Conservation (phyloP, 306 rosid species). For the Aeschynomene evenia region DNA sequence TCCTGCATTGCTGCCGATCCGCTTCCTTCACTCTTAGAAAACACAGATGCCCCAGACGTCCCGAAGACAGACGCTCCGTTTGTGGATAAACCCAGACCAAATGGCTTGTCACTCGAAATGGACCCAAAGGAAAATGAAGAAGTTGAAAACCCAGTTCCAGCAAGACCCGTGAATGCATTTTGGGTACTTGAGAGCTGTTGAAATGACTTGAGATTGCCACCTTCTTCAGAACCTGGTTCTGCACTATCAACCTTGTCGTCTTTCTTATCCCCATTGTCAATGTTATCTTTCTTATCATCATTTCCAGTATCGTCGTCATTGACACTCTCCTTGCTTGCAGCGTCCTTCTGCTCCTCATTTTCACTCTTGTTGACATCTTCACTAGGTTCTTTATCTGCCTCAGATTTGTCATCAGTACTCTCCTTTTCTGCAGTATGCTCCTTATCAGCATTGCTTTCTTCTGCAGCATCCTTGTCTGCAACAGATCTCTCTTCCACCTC, state of each 20-base stretch:
- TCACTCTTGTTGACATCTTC: constrained; percentile 24
- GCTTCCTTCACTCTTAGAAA: constrained; percentile 61
- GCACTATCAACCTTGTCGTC: constrained; percentile 46
- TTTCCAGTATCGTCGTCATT: constrained; percentile 34
- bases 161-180: constrained; percentile 95
- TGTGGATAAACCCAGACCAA: constrained; percentile 65
- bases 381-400: constrained; percentile 29
- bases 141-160: constrained; percentile 85
- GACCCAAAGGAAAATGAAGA: constrained; percentile 79
- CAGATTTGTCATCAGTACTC: constrained; percentile 9
- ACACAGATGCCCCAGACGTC: constrained; percentile 44
- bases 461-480: constrained; percentile 29
- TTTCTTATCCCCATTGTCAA: constrained; percentile 42
- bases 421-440: constrained; percentile 32
- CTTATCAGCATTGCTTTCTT: constrained; percentile 30
- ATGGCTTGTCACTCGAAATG: constrained; percentile 52
- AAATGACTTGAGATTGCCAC: constrained; percentile 67
- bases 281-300: constrained; percentile 22
- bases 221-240: constrained; percentile 56
- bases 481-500: constrained; percentile 38
- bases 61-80: constrained; percentile 73
- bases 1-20: constrained; percentile 62
- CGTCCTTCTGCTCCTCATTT: constrained; percentile 34
- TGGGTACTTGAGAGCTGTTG: constrained; percentile 86
- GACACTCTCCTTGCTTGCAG: constrained; percentile 28